Evolutionary conservation across 73 alveolate species (phyloP).

Genomic region (Paramecium pentaurelia): DNA sequence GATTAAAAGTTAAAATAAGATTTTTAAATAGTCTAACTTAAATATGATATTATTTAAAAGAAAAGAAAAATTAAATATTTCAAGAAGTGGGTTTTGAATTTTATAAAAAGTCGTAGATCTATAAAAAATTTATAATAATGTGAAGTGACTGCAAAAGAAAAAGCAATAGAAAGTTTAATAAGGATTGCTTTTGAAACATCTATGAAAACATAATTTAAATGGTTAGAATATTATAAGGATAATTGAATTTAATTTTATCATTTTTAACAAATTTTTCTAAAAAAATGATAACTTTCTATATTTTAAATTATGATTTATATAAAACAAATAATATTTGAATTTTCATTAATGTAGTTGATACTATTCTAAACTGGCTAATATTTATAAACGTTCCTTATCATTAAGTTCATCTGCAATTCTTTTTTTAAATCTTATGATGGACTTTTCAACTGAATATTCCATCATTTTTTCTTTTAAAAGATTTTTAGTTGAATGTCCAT

Average conservation of each 20-base stretch:
- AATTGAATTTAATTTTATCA: not conserved
- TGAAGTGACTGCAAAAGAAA: not conserved
- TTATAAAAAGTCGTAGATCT: not conserved
- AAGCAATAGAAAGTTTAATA: not conserved
- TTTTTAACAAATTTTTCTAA: not conserved
- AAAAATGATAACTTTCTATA: not conserved
- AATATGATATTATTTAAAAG: not conserved
- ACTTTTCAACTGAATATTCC: constrained; percentile 33
- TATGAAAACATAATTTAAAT: not conserved
- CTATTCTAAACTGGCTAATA: not conserved
- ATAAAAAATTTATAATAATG: not conserved
- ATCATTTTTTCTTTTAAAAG: not conserved
- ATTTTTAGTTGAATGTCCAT: not conserved
- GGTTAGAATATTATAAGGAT: not conserved
- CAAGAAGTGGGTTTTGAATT: not conserved
- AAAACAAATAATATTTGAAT: not conserved
- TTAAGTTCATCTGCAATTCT: constrained; percentile 30
- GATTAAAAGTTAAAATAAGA: not conserved
- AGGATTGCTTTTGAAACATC: not conserved
- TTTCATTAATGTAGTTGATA: not conserved
- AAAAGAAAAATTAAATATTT: not conserved
- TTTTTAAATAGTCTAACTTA: not conserved
- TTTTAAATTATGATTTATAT: not conserved
- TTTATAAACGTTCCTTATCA: not conserved
- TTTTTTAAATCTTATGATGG: not conserved